phyloP scores from a whole-genome alignment of 1,284 basidiomycete species.

The Cryptococcus amylolentus region DNA sequence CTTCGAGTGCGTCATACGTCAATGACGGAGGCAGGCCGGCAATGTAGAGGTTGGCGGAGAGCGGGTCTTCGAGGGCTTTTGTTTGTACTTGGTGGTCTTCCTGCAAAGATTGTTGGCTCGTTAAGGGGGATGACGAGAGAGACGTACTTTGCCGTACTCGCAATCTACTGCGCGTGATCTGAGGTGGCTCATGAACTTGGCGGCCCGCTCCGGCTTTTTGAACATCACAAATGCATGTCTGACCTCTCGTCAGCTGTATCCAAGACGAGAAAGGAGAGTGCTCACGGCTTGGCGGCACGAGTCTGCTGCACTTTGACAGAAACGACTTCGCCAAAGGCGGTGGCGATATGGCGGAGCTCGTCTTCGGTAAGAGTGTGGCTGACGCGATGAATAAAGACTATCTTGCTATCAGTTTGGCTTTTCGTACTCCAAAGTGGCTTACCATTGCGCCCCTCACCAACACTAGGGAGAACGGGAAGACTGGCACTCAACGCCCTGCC shows the following conservation, averaged over 20 bases:
- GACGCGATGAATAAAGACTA: slow-evolving; percentile 35
- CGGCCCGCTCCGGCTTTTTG: slow-evolving; percentile 21
- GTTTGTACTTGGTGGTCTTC: slow-evolving; percentile 40
- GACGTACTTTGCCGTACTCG: slow-evolving; percentile 29
- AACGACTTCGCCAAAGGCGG: slow-evolving; percentile 29
- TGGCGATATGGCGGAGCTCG: slow-evolving; percentile 18
- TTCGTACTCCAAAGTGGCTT: not conserved
- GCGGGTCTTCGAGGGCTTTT: slow-evolving; percentile 36
- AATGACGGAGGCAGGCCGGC: slow-evolving; percentile 30
- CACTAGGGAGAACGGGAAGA: slow-evolving; percentile 9
- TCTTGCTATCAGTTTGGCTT: not conserved
- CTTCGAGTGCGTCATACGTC: slow-evolving; percentile 24
- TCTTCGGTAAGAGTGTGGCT: slow-evolving; percentile 15
- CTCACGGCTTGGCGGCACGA: slow-evolving; percentile 13
- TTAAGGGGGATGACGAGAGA: not conserved
- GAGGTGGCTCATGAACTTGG: slow-evolving; percentile 25
- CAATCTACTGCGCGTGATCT: slow-evolving; percentile 14
- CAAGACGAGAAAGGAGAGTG: not conserved
- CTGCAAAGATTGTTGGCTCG: slow-evolving; percentile 7
- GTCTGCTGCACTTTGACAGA: slow-evolving; percentile 21
- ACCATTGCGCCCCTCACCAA: slow-evolving; percentile 33
- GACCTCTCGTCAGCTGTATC: not conserved
- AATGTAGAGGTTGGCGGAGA: slow-evolving; percentile 41
- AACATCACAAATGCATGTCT: slow-evolving; percentile 37
- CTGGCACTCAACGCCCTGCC: slow-evolving; percentile 2